phyloP scores from a whole-genome alignment of 2,329 filamentous ascomycete genomes.

The Aspergillus floridensis region DNA sequence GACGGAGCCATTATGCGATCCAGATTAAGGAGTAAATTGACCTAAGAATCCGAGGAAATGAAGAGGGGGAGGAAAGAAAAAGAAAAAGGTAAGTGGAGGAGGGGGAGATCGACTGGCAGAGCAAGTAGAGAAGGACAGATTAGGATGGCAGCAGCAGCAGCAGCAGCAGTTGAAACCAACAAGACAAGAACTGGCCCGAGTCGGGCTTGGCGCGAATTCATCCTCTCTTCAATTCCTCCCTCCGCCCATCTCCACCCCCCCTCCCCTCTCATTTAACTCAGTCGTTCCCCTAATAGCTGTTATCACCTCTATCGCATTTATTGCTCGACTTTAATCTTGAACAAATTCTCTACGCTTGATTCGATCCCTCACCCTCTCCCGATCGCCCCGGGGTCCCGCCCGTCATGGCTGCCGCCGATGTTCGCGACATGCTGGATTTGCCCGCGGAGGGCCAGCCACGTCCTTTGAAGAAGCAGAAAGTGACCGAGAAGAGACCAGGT shows the following conservation, averaged over 20 bases:
- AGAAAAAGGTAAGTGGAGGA: not conserved
- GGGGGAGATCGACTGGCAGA: not conserved
- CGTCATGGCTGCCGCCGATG: slow-evolving; percentile 65
- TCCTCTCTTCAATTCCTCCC: slow-evolving; percentile 14
- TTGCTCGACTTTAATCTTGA: not conserved
- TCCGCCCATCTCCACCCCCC: not conserved
- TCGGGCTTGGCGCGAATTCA: slow-evolving; percentile 28
- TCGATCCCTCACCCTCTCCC: not conserved
- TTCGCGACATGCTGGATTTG: slow-evolving; percentile 84
- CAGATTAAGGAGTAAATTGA: not conserved
- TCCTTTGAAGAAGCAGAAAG: slow-evolving; percentile 73
- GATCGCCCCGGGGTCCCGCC: not conserved
- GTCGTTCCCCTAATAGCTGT: not conserved
- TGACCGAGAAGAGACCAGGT: slow-evolving; percentile 58
- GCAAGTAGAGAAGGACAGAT: slow-evolving; percentile 1
- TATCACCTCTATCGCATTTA: not conserved
- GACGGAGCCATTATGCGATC: slow-evolving; percentile 35
- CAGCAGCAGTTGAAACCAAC: slow-evolving; percentile 2
- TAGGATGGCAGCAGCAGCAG: not conserved
- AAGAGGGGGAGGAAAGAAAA: not conserved
- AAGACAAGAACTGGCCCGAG: slow-evolving; percentile 24
- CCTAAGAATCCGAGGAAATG: not conserved
- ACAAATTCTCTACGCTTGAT: not conserved
- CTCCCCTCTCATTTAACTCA: not conserved
- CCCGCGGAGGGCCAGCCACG: slow-evolving; percentile 59